Conservation (phyloP, 495 filamentous ascomycete species). For the Margaritispora aquatica region DNA sequence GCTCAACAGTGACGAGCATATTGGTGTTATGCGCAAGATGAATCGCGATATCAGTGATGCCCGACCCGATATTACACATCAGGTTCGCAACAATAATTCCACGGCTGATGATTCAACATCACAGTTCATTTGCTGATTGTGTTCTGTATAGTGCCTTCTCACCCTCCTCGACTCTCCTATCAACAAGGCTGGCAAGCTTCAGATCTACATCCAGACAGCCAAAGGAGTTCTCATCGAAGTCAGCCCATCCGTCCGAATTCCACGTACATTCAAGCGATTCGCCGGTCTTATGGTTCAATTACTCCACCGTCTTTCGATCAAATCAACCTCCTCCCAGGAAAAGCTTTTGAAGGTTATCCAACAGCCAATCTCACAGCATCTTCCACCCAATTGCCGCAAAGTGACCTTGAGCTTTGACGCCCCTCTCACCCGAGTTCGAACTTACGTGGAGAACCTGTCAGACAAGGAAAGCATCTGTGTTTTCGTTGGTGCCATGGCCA, state of each 20-base stretch:
- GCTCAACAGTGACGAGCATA: conserved; percentile 97
- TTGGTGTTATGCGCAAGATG: conserved; percentile 99
- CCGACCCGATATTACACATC: conserved; percentile 94
- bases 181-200: conserved; percentile 95
- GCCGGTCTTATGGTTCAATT: conserved; percentile 98
- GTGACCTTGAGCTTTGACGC: conserved; percentile 91
- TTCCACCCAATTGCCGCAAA: conserved; percentile 96
- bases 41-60: conserved; percentile 97
- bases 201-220: conserved; percentile 97
- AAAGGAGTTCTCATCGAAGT: conserved; percentile 97
- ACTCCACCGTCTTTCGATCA: conserved; percentile 93
- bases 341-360: conserved; percentile 96
- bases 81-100: conserved; percentile 55
- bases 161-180: conserved; percentile 96
- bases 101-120: conserved; percentile 21
- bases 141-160: conserved; percentile 80
- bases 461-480: conserved; percentile 91
- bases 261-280: conserved; percentile 97
- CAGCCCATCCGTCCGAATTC: conserved; percentile 92
- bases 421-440: conserved; percentile 75
- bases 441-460: conserved; percentile 75
- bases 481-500: conserved; percentile 97
- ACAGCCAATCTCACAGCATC: conserved; percentile 94
- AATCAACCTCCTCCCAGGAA: conserved; percentile 91
- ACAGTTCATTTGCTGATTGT: conserved; percentile 9